Conservation (phyloP, 169 alveolate genomes). For the Toxoplasma gondii region DNA sequence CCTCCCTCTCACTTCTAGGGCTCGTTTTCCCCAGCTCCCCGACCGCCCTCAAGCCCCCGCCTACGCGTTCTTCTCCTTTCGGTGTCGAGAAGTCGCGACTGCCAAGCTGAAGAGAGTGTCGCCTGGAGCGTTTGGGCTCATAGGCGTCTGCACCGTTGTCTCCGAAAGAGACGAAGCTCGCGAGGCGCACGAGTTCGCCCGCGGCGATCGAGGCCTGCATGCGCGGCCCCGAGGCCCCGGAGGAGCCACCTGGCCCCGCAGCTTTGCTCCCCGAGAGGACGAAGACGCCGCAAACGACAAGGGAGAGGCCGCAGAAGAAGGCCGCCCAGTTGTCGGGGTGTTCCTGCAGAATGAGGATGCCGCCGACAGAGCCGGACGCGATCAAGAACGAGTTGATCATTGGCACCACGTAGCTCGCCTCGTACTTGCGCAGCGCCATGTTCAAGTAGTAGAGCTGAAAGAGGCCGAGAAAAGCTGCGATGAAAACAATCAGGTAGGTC, state of each 20-base stretch:
- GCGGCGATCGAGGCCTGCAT: neutral
- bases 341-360: constrained; percentile 45
- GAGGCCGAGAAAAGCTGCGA: constrained; percentile 9
- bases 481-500: constrained; percentile 29
- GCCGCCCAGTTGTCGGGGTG: constrained; percentile 28
- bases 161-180: neutral
- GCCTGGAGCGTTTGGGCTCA: too few species aligned
- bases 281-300: constrained; percentile 36
- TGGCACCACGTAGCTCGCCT: constrained; percentile 42
- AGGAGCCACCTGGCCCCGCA: neutral
- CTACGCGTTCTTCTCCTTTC: too few species aligned
- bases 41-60: too few species aligned
- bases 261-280: constrained; percentile 4
- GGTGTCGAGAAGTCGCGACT: too few species aligned
- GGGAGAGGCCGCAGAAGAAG: constrained; percentile 41
- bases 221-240: neutral
- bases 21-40: too few species aligned
- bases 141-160: neutral
- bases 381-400: constrained; percentile 38
- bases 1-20: too few species aligned
- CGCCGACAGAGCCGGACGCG: constrained; percentile 51
- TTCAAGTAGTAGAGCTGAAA: constrained; percentile 43
- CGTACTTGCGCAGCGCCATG: constrained; percentile 41
- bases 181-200: constrained; percentile 10
- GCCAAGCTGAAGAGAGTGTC: too few species aligned